phyloP scores from a whole-genome alignment of 306 rosid genomes.

The Castanopsis chinensis region DNA sequence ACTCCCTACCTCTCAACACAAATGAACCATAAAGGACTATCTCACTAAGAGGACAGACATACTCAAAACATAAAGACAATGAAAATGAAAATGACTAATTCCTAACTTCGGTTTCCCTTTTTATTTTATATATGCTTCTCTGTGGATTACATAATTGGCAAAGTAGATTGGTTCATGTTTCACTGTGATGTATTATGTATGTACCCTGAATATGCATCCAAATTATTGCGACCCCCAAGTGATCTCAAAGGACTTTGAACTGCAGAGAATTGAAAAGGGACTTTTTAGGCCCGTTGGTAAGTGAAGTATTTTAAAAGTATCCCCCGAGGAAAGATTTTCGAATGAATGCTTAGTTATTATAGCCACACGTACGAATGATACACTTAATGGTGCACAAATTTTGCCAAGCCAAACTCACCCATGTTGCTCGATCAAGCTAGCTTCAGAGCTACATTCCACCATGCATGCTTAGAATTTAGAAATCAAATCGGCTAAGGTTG shows the following conservation, averaged over 20 bases:
- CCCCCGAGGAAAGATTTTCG: slow-evolving; percentile 19
- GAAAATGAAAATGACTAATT: slow-evolving; percentile 60
- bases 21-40: background rate
- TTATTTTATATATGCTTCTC: slow-evolving; percentile 22
- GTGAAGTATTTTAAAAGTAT: slow-evolving; percentile 26
- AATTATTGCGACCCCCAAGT: slow-evolving; percentile 30
- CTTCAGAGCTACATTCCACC: too few relatives aligned
- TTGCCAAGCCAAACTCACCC: slow-evolving; percentile 15
- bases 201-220: slow-evolving; percentile 30
- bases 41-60: slow-evolving; percentile 27
- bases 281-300: background rate
- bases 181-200: slow-evolving; percentile 17
- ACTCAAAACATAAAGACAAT: slow-evolving; percentile 4
- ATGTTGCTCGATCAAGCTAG: background rate
- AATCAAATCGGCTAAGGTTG: background rate
- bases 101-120: slow-evolving; percentile 35
- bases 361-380: too few relatives aligned
- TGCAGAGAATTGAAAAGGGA: background rate
- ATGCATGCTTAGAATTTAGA: background rate
- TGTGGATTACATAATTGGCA: slow-evolving; percentile 18
- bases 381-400: background rate
- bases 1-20: too few relatives aligned
- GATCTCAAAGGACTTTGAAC: slow-evolving; percentile 21
- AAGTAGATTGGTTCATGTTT: slow-evolving; percentile 1
- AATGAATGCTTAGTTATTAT: slow-evolving; percentile 5